phyloP scores from a whole-genome alignment of 352 stramenopile genomes.

The Phytopythium ostracodes region DNA sequence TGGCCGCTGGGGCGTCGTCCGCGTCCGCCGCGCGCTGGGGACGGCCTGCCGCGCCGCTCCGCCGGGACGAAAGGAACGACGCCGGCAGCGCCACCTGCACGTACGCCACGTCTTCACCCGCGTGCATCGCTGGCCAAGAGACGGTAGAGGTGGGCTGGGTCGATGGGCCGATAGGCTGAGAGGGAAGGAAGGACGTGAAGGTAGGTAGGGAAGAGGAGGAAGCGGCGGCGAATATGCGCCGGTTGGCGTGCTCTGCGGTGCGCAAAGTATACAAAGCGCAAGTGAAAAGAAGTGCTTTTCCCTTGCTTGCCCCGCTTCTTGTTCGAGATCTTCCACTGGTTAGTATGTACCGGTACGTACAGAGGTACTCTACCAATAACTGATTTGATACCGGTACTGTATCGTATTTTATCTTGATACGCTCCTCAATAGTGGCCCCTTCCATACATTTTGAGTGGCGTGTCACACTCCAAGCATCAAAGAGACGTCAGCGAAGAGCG shows the following conservation, averaged over 20 bases:
- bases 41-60: not conserved
- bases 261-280: not conserved
- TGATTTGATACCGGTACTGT: not conserved
- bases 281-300: not conserved
- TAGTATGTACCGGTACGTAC: not conserved
- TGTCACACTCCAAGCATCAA: not conserved
- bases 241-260: not conserved
- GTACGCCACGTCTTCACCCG: constrained; percentile 18
- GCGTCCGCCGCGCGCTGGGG: not conserved
- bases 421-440: not conserved
- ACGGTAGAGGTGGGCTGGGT: not conserved
- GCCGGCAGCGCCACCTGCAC: constrained; percentile 17
- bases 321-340: not conserved
- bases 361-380: too few relatives aligned
- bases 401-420: not conserved
- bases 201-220: too few relatives aligned
- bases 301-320: not conserved
- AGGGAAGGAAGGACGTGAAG: too few relatives aligned
- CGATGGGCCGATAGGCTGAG: not conserved
- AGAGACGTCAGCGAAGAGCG: not conserved
- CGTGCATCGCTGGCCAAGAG: not conserved
- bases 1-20: constrained; percentile 2
- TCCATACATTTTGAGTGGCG: not conserved
- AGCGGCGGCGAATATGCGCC: not conserved
- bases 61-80: too few relatives aligned